Evolutionary conservation across 495 filamentous ascomycete genomes (phyloP), one percentile per base, ranked within the genome.

Genomic region (Hypoxylon rickii): DNA sequence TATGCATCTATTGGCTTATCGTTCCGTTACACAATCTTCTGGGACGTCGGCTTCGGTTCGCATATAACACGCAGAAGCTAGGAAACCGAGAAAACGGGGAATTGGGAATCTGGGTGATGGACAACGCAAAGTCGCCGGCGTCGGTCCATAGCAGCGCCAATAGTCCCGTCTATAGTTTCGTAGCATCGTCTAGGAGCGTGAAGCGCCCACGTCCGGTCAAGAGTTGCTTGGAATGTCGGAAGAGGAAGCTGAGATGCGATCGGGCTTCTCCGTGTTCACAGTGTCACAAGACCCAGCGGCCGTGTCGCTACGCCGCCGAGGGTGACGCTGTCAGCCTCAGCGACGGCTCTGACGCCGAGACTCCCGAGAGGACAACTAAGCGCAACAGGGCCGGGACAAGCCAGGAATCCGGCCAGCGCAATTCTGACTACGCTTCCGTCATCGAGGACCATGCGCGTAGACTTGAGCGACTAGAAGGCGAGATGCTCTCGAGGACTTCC

Each of bases 181-280:
- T 57, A 44, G 49, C 59, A 22, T 31, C 61, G 7, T 53, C 52
- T n/a, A 58, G 64, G 15, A 71, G 66, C 44, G 72, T 75, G 39
- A 75, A 75, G 51, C 63, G 72, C n/a, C 72, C 72, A 16, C 65
- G 72, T n/a, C 72, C 72, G 8, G 72, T 75, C 22, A 75, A 75
- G 65, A 72, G 69, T 3, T 75, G 72, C 53, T 51, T 69, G 39
- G 72, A 70, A 51, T 74, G 82, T 62, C 81, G 83, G 52, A 79
- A 79, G 64, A 73, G 82, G 16, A 85, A 85, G 54, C 72, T 84
- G 29, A 80, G 76, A 56, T 85, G 82, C 61, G 81, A 85, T 62
- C 76, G 81, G 19, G 75, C 76, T 17, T 64, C 77, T 7, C 79
- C 78, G 6, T 85, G 82, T 55, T 77, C 81, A 18, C 76, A 81